Evolutionary conservation across 2,329 filamentous ascomycete genomes (phyloP).

Genomic region (Cercospora sp.): DNA sequence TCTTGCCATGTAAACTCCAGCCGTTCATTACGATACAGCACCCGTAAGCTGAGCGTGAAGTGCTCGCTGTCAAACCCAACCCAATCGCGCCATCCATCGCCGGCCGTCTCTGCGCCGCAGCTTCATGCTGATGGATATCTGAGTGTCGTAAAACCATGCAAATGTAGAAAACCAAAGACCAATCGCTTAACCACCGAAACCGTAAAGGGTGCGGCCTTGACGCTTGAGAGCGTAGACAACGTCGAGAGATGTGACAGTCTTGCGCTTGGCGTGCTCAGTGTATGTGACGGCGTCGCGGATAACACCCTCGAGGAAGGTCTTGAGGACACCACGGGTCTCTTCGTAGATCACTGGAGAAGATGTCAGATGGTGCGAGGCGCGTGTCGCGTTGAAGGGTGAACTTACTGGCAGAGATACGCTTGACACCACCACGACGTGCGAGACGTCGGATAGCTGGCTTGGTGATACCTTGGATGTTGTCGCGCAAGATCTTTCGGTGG

Average conservation of each 20-base stretch:
- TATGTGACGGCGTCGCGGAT: conserved; percentile 79
- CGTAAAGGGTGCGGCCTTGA: conserved; percentile 66
- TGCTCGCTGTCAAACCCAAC: conserved; percentile 32
- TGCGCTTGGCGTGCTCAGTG: conserved; percentile 80
- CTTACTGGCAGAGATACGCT: conserved; percentile 96
- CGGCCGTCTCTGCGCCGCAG: conserved; percentile 34
- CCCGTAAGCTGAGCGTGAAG: conserved; percentile 32
- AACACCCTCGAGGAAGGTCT: conserved; percentile 80
- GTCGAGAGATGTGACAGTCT: conserved; percentile 65
- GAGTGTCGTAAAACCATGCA: conserved; percentile 40
- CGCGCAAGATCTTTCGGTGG: conserved; percentile 97
- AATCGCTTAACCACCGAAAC: conserved; percentile 63
- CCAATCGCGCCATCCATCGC: conserved; percentile 39
- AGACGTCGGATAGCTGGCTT: conserved; percentile 99
- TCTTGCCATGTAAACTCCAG: conserved; percentile 32
- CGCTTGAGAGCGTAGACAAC: conserved; percentile 65
- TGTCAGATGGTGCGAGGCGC: conserved; percentile 32
- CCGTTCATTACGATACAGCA: conserved; percentile 38
- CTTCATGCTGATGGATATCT: conserved; percentile 40
- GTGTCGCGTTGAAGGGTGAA: conserved; percentile 14
- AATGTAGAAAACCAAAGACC: conserved; percentile 28
- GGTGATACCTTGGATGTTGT: conserved; percentile 99
- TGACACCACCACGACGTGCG: conserved; percentile 98
- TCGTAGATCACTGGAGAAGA: conserved; percentile 69
- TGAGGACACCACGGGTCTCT: conserved; percentile 78